Base-by-base conservation (phyloP, 768 basidiomycete species). In the Hericium rajendrae region DNA sequence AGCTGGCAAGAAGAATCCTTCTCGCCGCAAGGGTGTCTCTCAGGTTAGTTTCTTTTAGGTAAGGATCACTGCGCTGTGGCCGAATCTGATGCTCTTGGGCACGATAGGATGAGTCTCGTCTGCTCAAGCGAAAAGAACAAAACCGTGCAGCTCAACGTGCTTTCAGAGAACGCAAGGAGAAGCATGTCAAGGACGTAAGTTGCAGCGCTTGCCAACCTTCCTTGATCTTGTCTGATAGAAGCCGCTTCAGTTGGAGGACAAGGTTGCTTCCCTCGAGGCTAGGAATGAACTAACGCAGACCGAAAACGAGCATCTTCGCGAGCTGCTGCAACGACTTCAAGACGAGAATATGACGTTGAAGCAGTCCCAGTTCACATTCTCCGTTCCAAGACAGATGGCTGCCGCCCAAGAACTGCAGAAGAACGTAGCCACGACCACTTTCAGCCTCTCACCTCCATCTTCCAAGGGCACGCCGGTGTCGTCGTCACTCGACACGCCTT, bases 141-240 rank as follows among this genome's bases (percentile, higher is more conserved):
- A 99, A 99, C 65, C 79, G 95, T 56, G 93, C 94, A 3, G 95
- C 95, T 6, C 97, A 99, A 71, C 85, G 95, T 54, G 95, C 95
- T 1, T 99, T 99, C 76, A 78, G 95, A 56, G 97, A 98, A 71
- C 81, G 95, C 60, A 94, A 97, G 72, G 95, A 99, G 74, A 92
- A 91, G 66, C 94, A 97, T 70, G 91, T 98, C 62, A 93, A 91
- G 68, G 94, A 97, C 69, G 94, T 97, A 67, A 74, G 91, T 78
- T 43, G 18, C 9, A 26, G 10, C 37, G 40, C 20, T 12, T 61
- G 54, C 62, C 57, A 46, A 48, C 22, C 4, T 40, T 12, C 18
- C 37, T 11, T 16, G 38, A 32, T 60, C 22, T 55, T 40, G 3
- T n/a, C 57, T 32, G 32, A 32, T 32, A 10, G 32, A 32, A 6